Conservation (phyloP, 768 basidiomycete genomes). For the Mycena galopus region DNA sequence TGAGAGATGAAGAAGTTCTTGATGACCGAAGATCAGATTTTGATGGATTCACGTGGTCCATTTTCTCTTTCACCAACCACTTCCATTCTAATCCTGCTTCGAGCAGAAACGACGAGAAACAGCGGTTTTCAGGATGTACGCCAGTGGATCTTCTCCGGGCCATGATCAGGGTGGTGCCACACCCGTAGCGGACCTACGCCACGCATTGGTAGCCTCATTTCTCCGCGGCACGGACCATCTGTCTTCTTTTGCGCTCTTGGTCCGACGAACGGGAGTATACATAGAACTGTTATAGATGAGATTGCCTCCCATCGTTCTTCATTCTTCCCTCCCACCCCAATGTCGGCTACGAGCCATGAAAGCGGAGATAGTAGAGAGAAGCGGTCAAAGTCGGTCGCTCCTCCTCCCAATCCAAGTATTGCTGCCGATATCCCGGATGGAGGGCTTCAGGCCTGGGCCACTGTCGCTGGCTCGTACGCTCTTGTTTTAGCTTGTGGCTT, state of each 20-base stretch:
- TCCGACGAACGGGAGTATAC: conserved; percentile 24
- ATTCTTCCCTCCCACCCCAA: not conserved
- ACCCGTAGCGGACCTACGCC: conserved; percentile 22
- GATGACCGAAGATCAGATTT: not conserved
- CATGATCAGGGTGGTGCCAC: conserved; percentile 14
- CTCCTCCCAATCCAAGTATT: not conserved
- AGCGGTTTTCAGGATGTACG: not conserved
- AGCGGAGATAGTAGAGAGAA: conserved; percentile 16
- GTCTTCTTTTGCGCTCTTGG: conserved; percentile 22
- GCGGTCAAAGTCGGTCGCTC: not conserved
- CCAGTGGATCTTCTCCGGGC: conserved; percentile 11
- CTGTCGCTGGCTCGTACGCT: conserved; percentile 36
- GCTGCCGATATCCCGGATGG: conserved; percentile 33
- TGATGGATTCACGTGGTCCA: not conserved
- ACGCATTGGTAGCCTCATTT: not conserved
- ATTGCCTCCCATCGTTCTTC: not conserved
- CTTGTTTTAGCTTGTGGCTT: not conserved
- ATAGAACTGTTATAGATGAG: not conserved
- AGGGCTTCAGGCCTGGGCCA: conserved; percentile 36
- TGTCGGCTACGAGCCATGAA: conserved; percentile 18
- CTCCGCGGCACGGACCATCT: conserved; percentile 1
- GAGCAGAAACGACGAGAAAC: conserved; percentile 16
- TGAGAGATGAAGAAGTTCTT: not conserved
- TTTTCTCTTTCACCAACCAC: not conserved
- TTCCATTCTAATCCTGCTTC: not conserved